Conservation (phyloP, 495 filamentous ascomycete species). For the Viridothelium virens region DNA sequence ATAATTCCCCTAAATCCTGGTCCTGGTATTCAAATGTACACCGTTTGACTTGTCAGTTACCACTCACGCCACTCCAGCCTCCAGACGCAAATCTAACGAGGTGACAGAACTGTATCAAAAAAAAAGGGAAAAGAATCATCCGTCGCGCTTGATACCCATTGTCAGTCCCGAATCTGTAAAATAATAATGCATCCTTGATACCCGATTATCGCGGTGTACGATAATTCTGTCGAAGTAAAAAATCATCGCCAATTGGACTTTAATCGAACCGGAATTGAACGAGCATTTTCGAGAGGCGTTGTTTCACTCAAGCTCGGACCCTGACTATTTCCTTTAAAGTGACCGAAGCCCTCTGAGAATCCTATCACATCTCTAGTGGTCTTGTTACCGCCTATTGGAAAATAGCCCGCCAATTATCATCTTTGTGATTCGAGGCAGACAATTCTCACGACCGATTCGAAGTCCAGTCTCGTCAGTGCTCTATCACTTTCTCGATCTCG, state of each 20-base stretch:
- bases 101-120: slow-evolving; percentile 1
- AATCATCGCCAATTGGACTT: slow-evolving; percentile 1
- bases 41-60: slow-evolving; percentile 5
- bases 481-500: background rate
- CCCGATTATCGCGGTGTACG: background rate
- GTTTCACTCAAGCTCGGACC: slow-evolving; percentile 4
- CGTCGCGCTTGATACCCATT: background rate
- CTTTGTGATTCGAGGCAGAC: background rate
- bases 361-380: background rate
- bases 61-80: background rate
- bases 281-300: background rate
- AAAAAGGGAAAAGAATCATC: background rate
- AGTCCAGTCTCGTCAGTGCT: background rate
- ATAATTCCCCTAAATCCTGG: background rate
- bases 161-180: background rate
- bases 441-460: slow-evolving; percentile 6
- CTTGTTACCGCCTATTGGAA: background rate
- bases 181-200: slow-evolving; percentile 1
- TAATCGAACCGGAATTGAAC: background rate
- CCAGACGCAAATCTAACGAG: background rate
- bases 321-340: background rate
- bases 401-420: background rate
- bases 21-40: background rate
- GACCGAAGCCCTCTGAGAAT: background rate
- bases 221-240: background rate